Evolutionary conservation across 805 yeast species (phyloP).

Genomic region (Myxozyma geophila): DNA sequence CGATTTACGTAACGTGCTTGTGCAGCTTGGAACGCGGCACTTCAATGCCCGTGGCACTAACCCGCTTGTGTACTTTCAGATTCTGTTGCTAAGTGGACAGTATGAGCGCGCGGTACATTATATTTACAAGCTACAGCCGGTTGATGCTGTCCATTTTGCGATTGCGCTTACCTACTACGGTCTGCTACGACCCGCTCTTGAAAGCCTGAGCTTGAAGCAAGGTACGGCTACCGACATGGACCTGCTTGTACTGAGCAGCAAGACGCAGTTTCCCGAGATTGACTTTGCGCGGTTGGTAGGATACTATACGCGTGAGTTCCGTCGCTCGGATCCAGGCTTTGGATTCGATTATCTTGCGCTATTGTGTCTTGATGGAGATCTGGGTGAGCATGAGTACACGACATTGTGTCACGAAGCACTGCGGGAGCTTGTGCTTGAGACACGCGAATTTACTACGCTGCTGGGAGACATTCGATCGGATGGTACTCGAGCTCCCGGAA

Average conservation of each 20-base stretch:
- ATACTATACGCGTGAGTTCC: slow-evolving; percentile 79
- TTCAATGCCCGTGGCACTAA: slow-evolving; percentile 65
- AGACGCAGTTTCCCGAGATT: slow-evolving; percentile 46
- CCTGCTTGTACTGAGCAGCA: slow-evolving; percentile 46
- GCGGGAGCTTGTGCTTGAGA: slow-evolving; percentile 80
- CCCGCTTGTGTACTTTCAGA: slow-evolving; percentile 74
- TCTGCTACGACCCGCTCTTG: slow-evolving; percentile 57
- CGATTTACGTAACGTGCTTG: slow-evolving; percentile 73
- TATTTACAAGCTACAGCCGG: slow-evolving; percentile 64
- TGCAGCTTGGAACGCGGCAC: slow-evolving; percentile 72
- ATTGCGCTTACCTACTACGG: slow-evolving; percentile 79
- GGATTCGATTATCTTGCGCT: slow-evolving; percentile 88
- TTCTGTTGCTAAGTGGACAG: slow-evolving; percentile 73
- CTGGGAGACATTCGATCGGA: slow-evolving; percentile 82
- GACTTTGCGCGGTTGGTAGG: slow-evolving; percentile 70
- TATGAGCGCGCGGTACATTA: slow-evolving; percentile 80
- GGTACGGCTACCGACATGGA: slow-evolving; percentile 35
- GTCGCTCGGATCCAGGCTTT: slow-evolving; percentile 81
- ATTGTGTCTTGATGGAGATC: slow-evolving; percentile 60
- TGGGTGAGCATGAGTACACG: slow-evolving; percentile 48
- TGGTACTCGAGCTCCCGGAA: slow-evolving; percentile 80
- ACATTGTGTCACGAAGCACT: slow-evolving; percentile 75
- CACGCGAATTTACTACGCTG: slow-evolving; percentile 78
- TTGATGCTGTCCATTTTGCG: slow-evolving; percentile 88
- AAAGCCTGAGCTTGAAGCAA: slow-evolving; percentile 33